Evolutionary conservation across 2,329 filamentous ascomycete genomes (phyloP), one percentile per base, ranked within the genome.

Genomic region (Colletotrichum falcatum): DNA sequence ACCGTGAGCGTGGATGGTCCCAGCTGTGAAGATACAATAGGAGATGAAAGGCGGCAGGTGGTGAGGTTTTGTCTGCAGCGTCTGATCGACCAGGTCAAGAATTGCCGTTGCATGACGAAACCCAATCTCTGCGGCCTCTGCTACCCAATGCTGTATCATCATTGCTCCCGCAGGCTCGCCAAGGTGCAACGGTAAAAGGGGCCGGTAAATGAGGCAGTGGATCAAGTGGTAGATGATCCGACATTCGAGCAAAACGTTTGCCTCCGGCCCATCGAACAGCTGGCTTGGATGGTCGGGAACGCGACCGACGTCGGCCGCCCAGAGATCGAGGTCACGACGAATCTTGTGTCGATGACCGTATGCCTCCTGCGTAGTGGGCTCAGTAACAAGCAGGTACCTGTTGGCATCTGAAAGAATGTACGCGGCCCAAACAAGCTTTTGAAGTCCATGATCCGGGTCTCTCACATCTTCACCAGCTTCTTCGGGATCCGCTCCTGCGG

Each of bases 291-390:
- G 1, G 6, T 66, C 49, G 2, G 46, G 26, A 18, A 30, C 51
- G 16, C 39, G 49, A 16, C 56, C 44, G 2, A 61, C 37, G 23
- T 49, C 46, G 3, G 63, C 65, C 12, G 63, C 55, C 66, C 66
- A 70, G 5, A 66, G 33, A 8, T 70, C 66, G 14, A 70, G 49
- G 20, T 70, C 62, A n/a, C 60, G 66, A 3, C 59, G 37, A 20
- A 70, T 70, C 55, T 61, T 66, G 49, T 70, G 66, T 18, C 66
- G 55, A 16, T 61, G 66, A 18, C 62, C 65, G 16, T 66, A 70
- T 7, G 66, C 42, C 11, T 56, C 62, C 49, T 70, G 62, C n/a
- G 66, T 55, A 3, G 49, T 37, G 1, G 55, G 37, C 8, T 70
- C 63, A 6, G 62, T 66, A 2, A 56, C 8, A 2, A 70, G 62